Evolutionary conservation across 2,329 filamentous ascomycete species (phyloP), one percentile per base, ranked within the genome.

Genomic region (Cordyceps cicadae): DNA sequence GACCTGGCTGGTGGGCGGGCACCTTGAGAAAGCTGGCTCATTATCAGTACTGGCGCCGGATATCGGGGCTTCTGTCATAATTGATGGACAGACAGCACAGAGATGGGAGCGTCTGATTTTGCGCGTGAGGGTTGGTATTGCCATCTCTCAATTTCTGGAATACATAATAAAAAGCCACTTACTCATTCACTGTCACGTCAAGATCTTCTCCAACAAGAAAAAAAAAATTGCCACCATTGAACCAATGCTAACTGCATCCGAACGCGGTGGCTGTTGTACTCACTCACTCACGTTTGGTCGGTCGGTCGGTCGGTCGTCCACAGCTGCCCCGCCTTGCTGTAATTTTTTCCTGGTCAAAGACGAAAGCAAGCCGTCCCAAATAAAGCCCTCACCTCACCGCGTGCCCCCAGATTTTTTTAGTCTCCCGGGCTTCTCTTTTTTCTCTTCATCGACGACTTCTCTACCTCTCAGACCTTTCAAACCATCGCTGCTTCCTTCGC

Each of bases 351-450:
- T 45, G n/a, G 29, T 34, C 59, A 45, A 56, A 37, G 58, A 60
- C 58, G 51, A 43, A 32, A 41, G 51, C 51, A 54, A 49, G 17
- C 58, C 11, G 21, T 60, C 50, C n/a, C 39, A 39, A 41, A 57
- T 57, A 61, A 61, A 61, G 39, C 60, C 54, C 60, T 58, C 60
- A 61, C 54, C 60, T 58, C 60, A 61, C 54, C 51, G 50, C 50
- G 56, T 59, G 48, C 37, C 59, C 46, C 52, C 52, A 61, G 26
- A 53, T 34, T 54, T 50, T 32, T 29, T 26, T 32, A n/a, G 21
- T 21, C 43, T 50, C 37, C 34, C 48, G 45, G 19, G 56, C 57
- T 59, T 51, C 53, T 48, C 56, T 26, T 50, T 50, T 52, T 37
- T 45, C 8, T n/a, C 19, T 19, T n/a, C 43, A 57, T 29, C 15